Base-by-base conservation (phyloP, 108 stramenopile species). In the Nannochloropsis salina region DNA sequence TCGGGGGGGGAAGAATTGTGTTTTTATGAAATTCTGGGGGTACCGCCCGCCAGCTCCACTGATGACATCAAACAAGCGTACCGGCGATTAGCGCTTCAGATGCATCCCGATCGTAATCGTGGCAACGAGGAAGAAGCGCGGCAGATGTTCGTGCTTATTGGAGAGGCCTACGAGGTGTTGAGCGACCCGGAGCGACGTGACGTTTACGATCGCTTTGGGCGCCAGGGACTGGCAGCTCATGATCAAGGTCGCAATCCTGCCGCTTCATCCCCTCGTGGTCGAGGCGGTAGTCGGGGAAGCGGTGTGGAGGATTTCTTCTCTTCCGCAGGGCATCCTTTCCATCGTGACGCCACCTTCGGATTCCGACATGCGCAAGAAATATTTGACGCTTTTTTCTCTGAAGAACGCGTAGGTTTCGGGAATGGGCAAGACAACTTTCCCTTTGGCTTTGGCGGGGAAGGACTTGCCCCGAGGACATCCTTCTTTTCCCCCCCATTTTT, bases 151-250 rank as follows among this genome's bases (percentile, higher is more conserved):
- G n/a, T 74, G 61, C 61, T 74, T n/a, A n/a, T 74, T 74, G 61
- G 61, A 2, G 61, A 74, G 41, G 94, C 95, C 11, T 96, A 96
- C 84, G 95, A 97, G 91, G 92, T 97, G 45, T 89, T 97, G 11
- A 93, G 92, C 80, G 96, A 97, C 83, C 92, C 93, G 10, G 95
- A 97, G 84, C 94, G 93, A 86, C 92, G 96, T 12, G 91, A 91
- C 45, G 94, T 94, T 86, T 97, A 97, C 86, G 96, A 97, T 87
- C 92, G 93, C 85, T 94, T 92, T 84, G 96, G 96, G 44, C 87
- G 96, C 45, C 95, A 96, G 86, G 96, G 95, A 44, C 84, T 97
- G 43, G 93, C 61, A 8, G 61, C 61, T n/a, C 61, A 90, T 42
- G 93, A 92, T 41, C 83, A 93, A 91, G 21, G 91, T 90, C 45